Base-by-base conservation (phyloP, 2,329 filamentous ascomycete genomes). In the Rhexocercosporidium sp. region DNA sequence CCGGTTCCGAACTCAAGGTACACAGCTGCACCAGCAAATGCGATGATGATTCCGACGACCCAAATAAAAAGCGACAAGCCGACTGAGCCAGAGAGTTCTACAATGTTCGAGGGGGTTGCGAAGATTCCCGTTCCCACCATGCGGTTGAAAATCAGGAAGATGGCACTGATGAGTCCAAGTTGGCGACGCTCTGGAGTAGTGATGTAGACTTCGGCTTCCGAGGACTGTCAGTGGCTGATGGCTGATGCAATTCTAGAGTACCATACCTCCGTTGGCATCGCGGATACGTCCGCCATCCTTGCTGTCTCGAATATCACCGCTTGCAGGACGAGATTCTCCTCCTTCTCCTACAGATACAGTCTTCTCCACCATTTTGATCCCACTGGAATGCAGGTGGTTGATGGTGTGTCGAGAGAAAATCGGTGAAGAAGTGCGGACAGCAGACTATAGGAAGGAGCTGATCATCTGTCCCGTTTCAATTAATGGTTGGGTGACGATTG, bases 121-220 rank as follows among this genome's bases (percentile, higher is more conserved):
- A 90, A 90, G 77, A 91, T 90, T 69, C 88, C 88, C 12, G 87
- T 90, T 49, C 88, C 88, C 65, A 91, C 86, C 79, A 90, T 86
- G 66, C 87, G 85, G 79, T 89, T 89, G 77, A 89, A 85, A 75
- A 90, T 88, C 3, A 89, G 80, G 77, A 88, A 86, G 22, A 83
- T 78, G 22, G 87, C 86, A 5, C 83, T 85, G 56, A 82, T 77
- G 57, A 87, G 74, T 56, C 86, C 86, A 66, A 89, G 86, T 73
- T 87, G 83, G 46, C 85, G 81, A 80, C 83, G 56, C 11, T 65
- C 66, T 3, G 70, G 62, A 51, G 57, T 72, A 22, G 71, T 74
- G 25, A 37, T 34, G n/a, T 66, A 62, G 8, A 29, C 27, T 12
- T 34, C 61, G 9, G 18, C 27, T 47, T 37, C 39, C 59, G 16